A percentile compares a stretch with the other conserved stretches of the same genome.
Conservation (phyloP, 2,329 filamentous ascomycete genomes). For the Venturia nashicola region DNA sequence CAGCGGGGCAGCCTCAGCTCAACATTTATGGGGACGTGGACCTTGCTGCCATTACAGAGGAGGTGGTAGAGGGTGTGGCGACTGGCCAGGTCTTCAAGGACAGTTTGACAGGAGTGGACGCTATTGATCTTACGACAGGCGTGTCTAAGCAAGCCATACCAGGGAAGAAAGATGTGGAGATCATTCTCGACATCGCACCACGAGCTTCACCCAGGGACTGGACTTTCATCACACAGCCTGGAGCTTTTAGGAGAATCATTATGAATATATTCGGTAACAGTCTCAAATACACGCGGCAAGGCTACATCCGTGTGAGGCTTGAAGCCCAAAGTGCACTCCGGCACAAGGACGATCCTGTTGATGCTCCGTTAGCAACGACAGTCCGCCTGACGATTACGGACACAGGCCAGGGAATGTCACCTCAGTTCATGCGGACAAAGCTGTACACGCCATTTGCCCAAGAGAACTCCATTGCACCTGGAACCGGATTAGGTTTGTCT, state of each 20-base stretch:
- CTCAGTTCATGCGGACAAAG: slow-evolving; percentile 47
- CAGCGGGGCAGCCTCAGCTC: slow-evolving; percentile 18
- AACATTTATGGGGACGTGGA: slow-evolving; percentile 17
- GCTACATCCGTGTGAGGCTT: slow-evolving; percentile 23
- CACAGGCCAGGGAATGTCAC: slow-evolving; percentile 53
- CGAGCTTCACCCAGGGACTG: slow-evolving; percentile 26
- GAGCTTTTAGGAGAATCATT: slow-evolving; percentile 34
- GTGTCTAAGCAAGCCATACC: background rate
- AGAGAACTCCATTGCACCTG: slow-evolving; percentile 47
- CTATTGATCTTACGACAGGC: slow-evolving; percentile 1
- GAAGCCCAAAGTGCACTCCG: slow-evolving; percentile 7
- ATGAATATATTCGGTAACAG: slow-evolving; percentile 39
- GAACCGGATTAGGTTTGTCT: slow-evolving; percentile 52
- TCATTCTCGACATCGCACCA: slow-evolving; percentile 32
- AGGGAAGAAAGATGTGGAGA: slow-evolving; percentile 20
- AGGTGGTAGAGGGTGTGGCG: slow-evolving; percentile 35
- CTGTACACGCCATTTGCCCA: slow-evolving; percentile 54
- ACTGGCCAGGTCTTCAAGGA: slow-evolving; percentile 34
- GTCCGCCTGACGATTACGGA: slow-evolving; percentile 43
- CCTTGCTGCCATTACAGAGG: slow-evolving; percentile 11
- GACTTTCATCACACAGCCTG: slow-evolving; percentile 32
- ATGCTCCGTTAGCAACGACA: slow-evolving; percentile 5
- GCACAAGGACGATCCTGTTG: background rate
- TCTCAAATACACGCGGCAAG: slow-evolving; percentile 33
- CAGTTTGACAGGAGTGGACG: slow-evolving; percentile 10